Evolutionary conservation across 2,329 filamentous ascomycete genomes (phyloP).

Genomic region (Cadophora sp.): DNA sequence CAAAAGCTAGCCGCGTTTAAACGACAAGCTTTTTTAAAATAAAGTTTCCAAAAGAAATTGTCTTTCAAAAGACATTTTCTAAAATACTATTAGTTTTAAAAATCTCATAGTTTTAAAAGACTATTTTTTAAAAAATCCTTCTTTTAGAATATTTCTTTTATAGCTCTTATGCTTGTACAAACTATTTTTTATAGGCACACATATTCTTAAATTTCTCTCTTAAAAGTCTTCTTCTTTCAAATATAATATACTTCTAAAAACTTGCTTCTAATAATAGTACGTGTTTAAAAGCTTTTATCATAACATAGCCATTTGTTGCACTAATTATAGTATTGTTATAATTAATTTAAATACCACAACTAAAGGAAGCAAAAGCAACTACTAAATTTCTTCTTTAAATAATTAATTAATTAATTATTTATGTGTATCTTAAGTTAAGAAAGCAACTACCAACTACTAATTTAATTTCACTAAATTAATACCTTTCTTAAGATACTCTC

Average conservation of each 20-base stretch:
- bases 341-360: not conserved
- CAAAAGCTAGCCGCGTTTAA: not conserved
- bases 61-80: constrained; percentile 1
- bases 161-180: not conserved
- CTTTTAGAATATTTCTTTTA: constrained; percentile 13
- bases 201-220: constrained; percentile 6
- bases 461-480: constrained; percentile 14
- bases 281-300: not conserved
- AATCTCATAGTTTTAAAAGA: not conserved
- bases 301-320: not conserved
- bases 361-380: not conserved
- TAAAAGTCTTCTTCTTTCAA: constrained; percentile 6
- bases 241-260: constrained; percentile 12
- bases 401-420: constrained; percentile 15
- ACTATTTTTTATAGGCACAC: not conserved
- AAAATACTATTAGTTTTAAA: not conserved
- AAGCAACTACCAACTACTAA: not conserved
- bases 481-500: too few species aligned
- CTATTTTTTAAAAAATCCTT: not conserved
- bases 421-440: constrained; percentile 16
- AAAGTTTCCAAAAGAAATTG: constrained; percentile 5
- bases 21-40: not conserved
- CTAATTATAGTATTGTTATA: not conserved
- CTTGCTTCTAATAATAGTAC: constrained; percentile 8
- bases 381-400: constrained; percentile 7